Evolutionary conservation across 2,329 filamentous ascomycete genomes (phyloP).

Genomic region (Colletotrichum coccodes): DNA sequence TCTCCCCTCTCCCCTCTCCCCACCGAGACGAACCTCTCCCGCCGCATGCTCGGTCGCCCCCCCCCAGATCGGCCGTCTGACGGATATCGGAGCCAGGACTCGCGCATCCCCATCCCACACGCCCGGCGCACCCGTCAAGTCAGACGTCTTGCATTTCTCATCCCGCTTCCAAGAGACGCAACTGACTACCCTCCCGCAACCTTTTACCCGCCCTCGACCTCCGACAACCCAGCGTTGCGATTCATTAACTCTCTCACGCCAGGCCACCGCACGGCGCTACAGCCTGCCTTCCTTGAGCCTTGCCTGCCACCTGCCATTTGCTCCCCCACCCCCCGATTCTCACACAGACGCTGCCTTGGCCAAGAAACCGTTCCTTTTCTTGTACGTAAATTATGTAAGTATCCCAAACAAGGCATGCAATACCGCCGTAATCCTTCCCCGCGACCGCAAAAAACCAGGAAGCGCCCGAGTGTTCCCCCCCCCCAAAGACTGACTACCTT

Average conservation of each 20-base stretch:
- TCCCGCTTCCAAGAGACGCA: neutral
- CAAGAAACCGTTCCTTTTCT: neutral
- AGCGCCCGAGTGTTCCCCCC: neutral
- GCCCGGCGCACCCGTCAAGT: neutral
- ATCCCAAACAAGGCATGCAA: neutral
- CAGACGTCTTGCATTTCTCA: neutral
- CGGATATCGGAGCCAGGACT: neutral
- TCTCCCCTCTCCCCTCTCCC: too few species aligned
- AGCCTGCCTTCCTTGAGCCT: too few species aligned
- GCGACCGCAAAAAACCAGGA: neutral
- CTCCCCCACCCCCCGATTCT: neutral
- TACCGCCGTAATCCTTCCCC: neutral
- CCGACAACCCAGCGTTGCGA: neutral
- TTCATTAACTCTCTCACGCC: neutral
- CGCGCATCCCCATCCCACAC: neutral
- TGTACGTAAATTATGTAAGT: neutral
- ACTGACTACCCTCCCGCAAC: neutral
- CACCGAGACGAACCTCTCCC: neutral
- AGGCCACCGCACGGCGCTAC: neutral
- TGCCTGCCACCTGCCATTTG: neutral
- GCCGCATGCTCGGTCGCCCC: neutral
- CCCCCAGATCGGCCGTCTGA: neutral
- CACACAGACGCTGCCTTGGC: neutral
- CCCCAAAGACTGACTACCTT: neutral
- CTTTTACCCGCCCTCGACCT: neutral